These are phyloP conservation scores for Aspergillus asperescens DNA, from an alignment of 495 filamentous ascomycete genomes.

Conservation along the genomic window DNA sequence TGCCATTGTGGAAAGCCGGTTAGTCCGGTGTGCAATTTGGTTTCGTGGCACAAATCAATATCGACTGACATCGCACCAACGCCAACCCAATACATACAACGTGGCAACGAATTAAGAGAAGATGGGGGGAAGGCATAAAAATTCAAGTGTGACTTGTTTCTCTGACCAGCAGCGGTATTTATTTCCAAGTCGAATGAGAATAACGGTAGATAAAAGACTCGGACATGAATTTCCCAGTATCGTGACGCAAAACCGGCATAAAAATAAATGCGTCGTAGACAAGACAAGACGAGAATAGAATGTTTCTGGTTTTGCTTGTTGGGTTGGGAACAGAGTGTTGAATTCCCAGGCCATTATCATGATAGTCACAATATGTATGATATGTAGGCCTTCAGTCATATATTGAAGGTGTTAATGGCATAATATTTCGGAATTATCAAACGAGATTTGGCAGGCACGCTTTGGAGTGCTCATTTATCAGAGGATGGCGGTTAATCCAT, in stretches of 20 bases:
- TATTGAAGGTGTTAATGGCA: neutral
- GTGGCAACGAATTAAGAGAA: neutral
- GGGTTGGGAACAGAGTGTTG: neutral
- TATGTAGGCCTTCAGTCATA: neutral
- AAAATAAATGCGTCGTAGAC: neutral
- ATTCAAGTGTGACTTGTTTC: neutral
- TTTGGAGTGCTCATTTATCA: neutral
- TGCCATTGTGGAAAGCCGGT: neutral
- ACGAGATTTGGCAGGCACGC: neutral
- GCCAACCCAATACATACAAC: constrained; percentile 2
- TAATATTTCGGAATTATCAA: neutral
- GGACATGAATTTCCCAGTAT: neutral
- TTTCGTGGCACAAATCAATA: neutral
- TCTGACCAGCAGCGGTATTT: neutral
- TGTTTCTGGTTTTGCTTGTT: neutral
- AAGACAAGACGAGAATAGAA: neutral
- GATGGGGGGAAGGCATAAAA: no score
- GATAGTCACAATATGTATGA: neutral
- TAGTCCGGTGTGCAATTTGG: constrained; percentile 5
- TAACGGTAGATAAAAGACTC: neutral
- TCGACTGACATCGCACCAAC: constrained; percentile 1
- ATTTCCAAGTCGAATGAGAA: neutral
- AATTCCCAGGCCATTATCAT: neutral
- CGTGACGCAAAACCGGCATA: neutral
- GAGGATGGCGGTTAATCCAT: constrained; percentile 67